Percentiles rank a stretch among this genome's conserved stretches.
phyloP scores from a whole-genome alignment of 2,329 filamentous ascomycete genomes.

The Neurospora sp. region DNA sequence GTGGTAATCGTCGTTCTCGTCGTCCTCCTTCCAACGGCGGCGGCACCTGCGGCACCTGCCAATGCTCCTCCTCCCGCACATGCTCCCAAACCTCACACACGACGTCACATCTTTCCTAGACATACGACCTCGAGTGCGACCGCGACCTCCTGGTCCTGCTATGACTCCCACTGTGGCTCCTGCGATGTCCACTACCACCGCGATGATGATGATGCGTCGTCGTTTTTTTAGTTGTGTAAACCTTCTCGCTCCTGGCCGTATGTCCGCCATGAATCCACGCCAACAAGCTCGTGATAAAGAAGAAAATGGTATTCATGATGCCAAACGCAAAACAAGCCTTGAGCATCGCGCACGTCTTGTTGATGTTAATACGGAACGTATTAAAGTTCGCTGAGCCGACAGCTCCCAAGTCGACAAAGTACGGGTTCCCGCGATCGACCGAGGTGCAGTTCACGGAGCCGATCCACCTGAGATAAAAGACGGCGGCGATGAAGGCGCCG shows the following conservation, averaged over 20 bases:
- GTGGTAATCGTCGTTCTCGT: background rate
- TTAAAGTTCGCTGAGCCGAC: constrained; percentile 46
- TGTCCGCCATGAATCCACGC: constrained; percentile 49
- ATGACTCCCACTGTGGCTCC: constrained; percentile 23
- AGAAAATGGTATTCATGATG: constrained; percentile 80
- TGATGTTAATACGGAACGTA: constrained; percentile 41
- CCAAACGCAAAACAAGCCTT: constrained; percentile 83
- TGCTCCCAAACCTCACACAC: background rate
- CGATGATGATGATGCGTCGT: constrained; percentile 30
- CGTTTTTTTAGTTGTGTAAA: constrained; percentile 33
- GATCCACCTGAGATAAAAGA: constrained; percentile 51
- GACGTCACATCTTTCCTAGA: constrained; percentile 21
- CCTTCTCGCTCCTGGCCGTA: constrained; percentile 36
- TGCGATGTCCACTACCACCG: constrained; percentile 28
- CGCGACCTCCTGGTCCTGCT: constrained; percentile 27
- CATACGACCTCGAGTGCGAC: constrained; percentile 42
- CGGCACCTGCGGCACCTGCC: background rate
- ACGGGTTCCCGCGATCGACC: constrained; percentile 40
- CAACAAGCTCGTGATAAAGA: constrained; percentile 65
- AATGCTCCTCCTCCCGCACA: background rate
- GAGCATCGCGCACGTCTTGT: constrained; percentile 83
- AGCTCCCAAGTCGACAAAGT: constrained; percentile 54
- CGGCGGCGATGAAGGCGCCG: constrained; percentile 52
- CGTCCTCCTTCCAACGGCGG: background rate
- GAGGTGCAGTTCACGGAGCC: constrained; percentile 55